A percentile compares a stretch with the other conserved stretches of the same genome.
Evolutionary conservation across 768 basidiomycete species (phyloP).

Genomic region (Amanita fuliginea): DNA sequence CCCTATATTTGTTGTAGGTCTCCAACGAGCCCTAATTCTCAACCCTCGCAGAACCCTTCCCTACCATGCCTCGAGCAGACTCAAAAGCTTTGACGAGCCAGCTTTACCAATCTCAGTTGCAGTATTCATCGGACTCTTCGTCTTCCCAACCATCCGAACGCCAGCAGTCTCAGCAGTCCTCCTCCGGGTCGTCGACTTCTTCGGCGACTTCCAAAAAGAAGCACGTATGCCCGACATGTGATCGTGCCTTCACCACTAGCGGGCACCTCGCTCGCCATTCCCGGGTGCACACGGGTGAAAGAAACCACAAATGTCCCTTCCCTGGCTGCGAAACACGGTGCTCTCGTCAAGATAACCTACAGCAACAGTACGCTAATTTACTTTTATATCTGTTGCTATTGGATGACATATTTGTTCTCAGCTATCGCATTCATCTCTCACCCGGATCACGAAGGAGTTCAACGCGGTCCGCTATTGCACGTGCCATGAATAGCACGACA

Average conservation of each 20-base stretch:
- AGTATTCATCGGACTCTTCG: conserved; percentile 16
- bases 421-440: conserved; percentile 74
- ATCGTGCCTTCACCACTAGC: conserved; percentile 75
- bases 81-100: conserved; percentile 17
- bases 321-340: conserved; percentile 92
- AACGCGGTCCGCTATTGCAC: conserved; percentile 46
- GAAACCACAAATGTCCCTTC: conserved; percentile 89
- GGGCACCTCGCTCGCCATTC: conserved; percentile 84
- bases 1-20: conserved; percentile 7
- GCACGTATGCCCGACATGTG: conserved; percentile 63
- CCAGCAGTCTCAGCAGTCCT: neutral
- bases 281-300: conserved; percentile 86
- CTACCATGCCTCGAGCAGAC: conserved; percentile 27
- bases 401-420: conserved; percentile 15
- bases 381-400: neutral
- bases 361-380: conserved; percentile 32
- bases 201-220: conserved; percentile 27
- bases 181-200: conserved; percentile 7
- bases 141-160: conserved; percentile 12
- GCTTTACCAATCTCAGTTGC: conserved; percentile 23
- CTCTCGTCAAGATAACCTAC: conserved; percentile 82
- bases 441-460: conserved; percentile 67
- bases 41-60: conserved; percentile 8
- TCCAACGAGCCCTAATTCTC: conserved; percentile 4
- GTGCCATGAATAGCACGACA: conserved; percentile 18